These are phyloP conservation scores for Dryadomyces sulphureus DNA, from an alignment of 2,329 filamentous ascomycete genomes.

Conservation along the genomic window DNA sequence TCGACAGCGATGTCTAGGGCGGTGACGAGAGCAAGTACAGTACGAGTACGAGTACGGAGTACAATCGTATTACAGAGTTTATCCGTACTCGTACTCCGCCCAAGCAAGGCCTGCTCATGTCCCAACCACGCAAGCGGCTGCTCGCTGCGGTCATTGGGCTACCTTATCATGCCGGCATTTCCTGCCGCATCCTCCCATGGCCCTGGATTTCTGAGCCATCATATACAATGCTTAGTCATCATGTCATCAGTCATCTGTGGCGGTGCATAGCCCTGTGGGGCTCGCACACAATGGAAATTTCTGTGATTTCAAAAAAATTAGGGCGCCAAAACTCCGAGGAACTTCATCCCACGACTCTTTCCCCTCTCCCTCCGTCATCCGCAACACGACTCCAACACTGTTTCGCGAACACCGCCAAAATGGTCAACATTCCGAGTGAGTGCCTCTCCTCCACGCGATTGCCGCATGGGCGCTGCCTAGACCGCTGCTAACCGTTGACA, in stretches of 20 bases:
- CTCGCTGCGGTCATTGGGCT: too few species aligned
- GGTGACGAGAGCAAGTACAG: too few species aligned
- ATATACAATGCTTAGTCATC: not conserved
- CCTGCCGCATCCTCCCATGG: too few species aligned
- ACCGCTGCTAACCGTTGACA: constrained; percentile 7
- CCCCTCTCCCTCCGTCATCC: not conserved
- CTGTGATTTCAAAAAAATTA: constrained; percentile 2
- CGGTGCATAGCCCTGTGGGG: constrained; percentile 1
- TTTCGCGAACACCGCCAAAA: constrained; percentile 15
- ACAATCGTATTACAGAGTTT: too few species aligned
- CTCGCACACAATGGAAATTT: constrained; percentile 3
- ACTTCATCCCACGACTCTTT: not conserved
- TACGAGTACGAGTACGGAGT: too few species aligned
- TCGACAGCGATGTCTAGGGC: too few species aligned
- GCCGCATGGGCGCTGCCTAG: not conserved
- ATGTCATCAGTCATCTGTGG: not conserved
- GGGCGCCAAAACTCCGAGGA: not conserved
- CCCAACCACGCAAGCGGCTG: too few species aligned
- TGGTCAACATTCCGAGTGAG: constrained; percentile 65
- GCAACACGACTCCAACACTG: constrained; percentile 5
- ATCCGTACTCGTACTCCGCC: too few species aligned
- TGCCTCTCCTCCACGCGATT: constrained; percentile 4
- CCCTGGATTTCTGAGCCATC: too few species aligned
- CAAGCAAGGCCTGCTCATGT: too few species aligned
- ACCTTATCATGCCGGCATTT: too few species aligned